These are phyloP conservation scores for Ilyonectria destructans DNA, from an alignment of 2,329 filamentous ascomycete genomes.

Conservation along the genomic window DNA sequence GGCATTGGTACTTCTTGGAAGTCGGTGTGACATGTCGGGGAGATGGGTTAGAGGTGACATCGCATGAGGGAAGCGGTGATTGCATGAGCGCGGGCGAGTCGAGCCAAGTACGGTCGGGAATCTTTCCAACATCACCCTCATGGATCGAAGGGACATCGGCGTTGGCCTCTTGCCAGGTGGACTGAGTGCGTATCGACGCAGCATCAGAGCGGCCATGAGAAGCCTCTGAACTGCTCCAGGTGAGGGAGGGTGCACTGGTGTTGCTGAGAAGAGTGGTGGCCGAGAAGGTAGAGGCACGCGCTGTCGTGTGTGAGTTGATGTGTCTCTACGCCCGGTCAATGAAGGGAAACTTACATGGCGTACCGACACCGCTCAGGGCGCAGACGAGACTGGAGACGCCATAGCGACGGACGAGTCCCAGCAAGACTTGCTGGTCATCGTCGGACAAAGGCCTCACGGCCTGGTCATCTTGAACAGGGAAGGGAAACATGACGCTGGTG, in stretches of 20 bases:
- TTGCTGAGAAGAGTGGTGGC: conserved; percentile 59
- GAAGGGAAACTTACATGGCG: conserved; percentile 54
- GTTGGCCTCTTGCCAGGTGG: conserved; percentile 56
- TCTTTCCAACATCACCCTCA: conserved; percentile 55
- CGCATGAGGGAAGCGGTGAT: conserved; percentile 53
- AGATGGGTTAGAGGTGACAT: conserved; percentile 56
- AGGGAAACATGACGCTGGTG: conserved; percentile 54
- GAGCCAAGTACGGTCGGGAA: conserved; percentile 58
- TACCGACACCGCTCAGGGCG: conserved; percentile 55
- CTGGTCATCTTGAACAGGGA: conserved; percentile 54
- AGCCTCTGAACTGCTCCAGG: conserved; percentile 60
- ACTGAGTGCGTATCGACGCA: conserved; percentile 59
- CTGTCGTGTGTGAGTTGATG: conserved; percentile 47
- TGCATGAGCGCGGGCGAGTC: conserved; percentile 58
- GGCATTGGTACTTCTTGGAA: conserved; percentile 62
- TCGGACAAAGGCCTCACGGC: conserved; percentile 56
- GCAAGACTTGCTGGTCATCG: conserved; percentile 58
- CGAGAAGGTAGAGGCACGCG: conserved; percentile 59
- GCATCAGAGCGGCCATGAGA: conserved; percentile 59
- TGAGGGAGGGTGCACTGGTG: conserved; percentile 59
- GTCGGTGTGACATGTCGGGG: conserved; percentile 57
- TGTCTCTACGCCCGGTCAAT: conserved; percentile 6
- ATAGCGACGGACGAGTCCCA: conserved; percentile 58
- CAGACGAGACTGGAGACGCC: conserved; percentile 57
- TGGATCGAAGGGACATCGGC: conserved; percentile 55